A percentile compares a stretch with the other conserved stretches of the same genome.
Conservation (phyloP, 1,284 basidiomycete species). For the Papiliotrema fonsecae region DNA sequence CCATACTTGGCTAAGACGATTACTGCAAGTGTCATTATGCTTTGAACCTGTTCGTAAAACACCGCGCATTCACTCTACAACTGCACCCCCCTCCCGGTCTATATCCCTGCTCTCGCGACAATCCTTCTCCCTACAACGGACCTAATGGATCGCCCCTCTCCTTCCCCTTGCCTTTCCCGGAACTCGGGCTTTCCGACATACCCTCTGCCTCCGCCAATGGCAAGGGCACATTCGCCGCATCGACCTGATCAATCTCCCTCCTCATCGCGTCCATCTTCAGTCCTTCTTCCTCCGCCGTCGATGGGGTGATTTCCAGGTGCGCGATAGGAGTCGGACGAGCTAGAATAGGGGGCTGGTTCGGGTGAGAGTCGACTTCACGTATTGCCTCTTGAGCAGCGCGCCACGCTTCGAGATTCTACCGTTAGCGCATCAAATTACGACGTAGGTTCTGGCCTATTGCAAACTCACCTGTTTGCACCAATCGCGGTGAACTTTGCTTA, state of each 20-base stretch:
- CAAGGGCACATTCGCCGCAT: conserved; percentile 31
- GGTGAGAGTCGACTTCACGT: conserved; percentile 79
- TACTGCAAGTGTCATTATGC: no score
- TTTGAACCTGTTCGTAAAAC: no score
- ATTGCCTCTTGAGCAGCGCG: conserved; percentile 90
- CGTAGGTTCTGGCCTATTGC: background rate
- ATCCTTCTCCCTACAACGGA: no score
- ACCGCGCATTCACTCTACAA: no score
- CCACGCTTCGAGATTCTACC: conserved; percentile 91
- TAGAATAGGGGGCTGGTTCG: conserved; percentile 54
- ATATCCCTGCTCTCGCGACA: no score
- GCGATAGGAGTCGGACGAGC: conserved; percentile 13
- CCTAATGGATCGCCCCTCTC: conserved; percentile 10
- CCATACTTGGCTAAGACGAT: no score
- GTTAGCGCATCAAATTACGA: conserved; percentile 1
- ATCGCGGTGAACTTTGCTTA: conserved; percentile 85
- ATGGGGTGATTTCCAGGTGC: conserved; percentile 1
- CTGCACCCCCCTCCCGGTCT: no score
- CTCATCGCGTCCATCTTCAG: conserved; percentile 16
- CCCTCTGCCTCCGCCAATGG: conserved; percentile 25
- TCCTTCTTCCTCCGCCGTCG: background rate
- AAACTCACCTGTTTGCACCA: conserved; percentile 82
- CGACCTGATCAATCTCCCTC: conserved; percentile 28
- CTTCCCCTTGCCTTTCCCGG: conserved; percentile 11
- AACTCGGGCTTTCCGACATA: background rate